A percentile compares a stretch with the other conserved stretches of the same genome.
Evolutionary conservation across 2,329 filamentous ascomycete species (phyloP).

Genomic region (Pyrenochaeta sp.): DNA sequence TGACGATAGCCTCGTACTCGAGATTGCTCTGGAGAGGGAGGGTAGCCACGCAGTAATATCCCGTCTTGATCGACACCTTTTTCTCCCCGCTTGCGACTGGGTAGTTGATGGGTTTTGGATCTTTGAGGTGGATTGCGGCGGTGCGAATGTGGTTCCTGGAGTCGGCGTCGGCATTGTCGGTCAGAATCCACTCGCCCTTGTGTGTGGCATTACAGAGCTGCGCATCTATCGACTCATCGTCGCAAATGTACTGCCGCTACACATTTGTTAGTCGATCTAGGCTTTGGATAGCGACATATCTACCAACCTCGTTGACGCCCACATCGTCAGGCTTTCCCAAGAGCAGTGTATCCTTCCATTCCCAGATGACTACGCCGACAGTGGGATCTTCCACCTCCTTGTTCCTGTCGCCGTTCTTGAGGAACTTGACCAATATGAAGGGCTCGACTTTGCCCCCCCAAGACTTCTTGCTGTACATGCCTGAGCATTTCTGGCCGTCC

Average conservation of each 20-base stretch:
- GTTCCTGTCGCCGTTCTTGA: slow-evolving; percentile 60
- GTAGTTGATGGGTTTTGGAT: slow-evolving; percentile 79
- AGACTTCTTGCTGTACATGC: slow-evolving; percentile 90
- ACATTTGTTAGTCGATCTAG: slow-evolving; percentile 26
- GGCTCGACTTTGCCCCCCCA: slow-evolving; percentile 92
- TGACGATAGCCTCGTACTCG: slow-evolving; percentile 81
- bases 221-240: slow-evolving; percentile 71
- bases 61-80: slow-evolving; percentile 69
- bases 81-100: slow-evolving; percentile 64
- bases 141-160: slow-evolving; percentile 79
- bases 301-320: slow-evolving; percentile 38
- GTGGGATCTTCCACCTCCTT: slow-evolving; percentile 73
- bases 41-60: slow-evolving; percentile 94
- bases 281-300: background rate
- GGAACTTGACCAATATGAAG: slow-evolving; percentile 86
- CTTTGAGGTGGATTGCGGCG: slow-evolving; percentile 81
- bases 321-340: slow-evolving; percentile 70
- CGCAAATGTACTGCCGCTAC: slow-evolving; percentile 77
- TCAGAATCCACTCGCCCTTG: slow-evolving; percentile 83
- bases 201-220: slow-evolving; percentile 79
- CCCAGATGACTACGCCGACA: slow-evolving; percentile 88
- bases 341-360: slow-evolving; percentile 85
- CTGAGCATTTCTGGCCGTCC: slow-evolving; percentile 83
- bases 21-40: slow-evolving; percentile 70
- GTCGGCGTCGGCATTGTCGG: slow-evolving; percentile 75